Conservation (phyloP, 148 eudicot species). For the Vaccinium myrtillus region DNA sequence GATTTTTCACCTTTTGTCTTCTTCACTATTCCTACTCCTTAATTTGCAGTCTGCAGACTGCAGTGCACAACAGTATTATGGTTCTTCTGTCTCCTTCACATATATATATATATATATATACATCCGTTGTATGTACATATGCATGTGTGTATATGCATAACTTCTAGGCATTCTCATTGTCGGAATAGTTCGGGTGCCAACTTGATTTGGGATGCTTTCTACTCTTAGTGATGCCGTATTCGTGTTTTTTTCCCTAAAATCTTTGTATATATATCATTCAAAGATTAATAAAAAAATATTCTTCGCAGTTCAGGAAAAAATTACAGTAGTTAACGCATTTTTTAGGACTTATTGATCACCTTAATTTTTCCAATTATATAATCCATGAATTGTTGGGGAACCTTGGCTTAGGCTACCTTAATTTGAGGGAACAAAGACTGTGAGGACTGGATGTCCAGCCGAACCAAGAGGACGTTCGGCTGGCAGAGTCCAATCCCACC, state of each 20-base stretch:
- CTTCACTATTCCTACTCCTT: background rate
- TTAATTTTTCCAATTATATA: background rate
- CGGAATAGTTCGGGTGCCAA: no score
- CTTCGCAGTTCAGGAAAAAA: no score
- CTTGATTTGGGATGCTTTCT: no score
- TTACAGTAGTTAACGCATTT: no score
- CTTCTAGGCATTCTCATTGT: background rate
- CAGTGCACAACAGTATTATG: background rate
- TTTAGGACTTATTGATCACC: background rate
- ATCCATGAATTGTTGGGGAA: background rate
- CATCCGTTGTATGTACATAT: no score
- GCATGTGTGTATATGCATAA: background rate
- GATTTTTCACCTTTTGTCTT: constrained; percentile 13
- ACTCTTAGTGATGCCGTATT: no score
- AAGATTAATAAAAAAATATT: no score
- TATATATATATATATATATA: background rate
- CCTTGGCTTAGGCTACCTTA: background rate
- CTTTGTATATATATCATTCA: no score
- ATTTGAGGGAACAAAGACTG: background rate
- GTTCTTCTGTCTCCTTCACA: background rate
- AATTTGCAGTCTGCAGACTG: background rate
- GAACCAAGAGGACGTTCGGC: background rate
- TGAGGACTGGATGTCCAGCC: background rate
- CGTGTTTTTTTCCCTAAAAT: no score
- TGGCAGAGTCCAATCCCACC: background rate